Evolutionary conservation across 2,329 filamentous ascomycete species (phyloP).

Genomic region (Magnaporthales sp.): DNA sequence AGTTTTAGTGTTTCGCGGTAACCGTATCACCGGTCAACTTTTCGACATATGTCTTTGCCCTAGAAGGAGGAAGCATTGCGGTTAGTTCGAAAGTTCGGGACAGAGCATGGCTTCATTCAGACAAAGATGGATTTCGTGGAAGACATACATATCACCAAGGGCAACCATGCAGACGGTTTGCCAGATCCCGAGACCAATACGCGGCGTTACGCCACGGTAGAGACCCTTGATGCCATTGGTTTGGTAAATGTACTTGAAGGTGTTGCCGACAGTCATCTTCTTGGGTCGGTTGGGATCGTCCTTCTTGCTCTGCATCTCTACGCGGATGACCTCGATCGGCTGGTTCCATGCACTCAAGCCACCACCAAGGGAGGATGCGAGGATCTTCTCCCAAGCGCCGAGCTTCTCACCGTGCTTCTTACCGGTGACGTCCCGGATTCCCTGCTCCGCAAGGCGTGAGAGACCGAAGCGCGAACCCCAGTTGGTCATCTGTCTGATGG

Average conservation of each 20-base stretch:
- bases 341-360: slow-evolving; percentile 98
- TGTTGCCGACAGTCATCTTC: slow-evolving; percentile 95
- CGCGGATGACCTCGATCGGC: slow-evolving; percentile 98
- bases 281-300: slow-evolving; percentile 95
- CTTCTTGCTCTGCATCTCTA: slow-evolving; percentile 99
- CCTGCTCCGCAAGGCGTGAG: slow-evolving; percentile 80
- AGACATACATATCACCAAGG: slow-evolving; percentile 86
- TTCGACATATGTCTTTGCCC: slow-evolving; percentile 60
- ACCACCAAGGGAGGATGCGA: slow-evolving; percentile 80
- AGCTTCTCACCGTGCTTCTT: slow-evolving; percentile 79
- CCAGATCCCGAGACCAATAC: slow-evolving; percentile 94
- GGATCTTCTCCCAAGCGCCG: slow-evolving; percentile 73
- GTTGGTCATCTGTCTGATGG: slow-evolving; percentile 98
- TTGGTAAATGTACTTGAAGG: slow-evolving; percentile 78
- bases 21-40: slow-evolving; percentile 55
- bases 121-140: background rate
- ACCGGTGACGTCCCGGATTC: slow-evolving; percentile 68
- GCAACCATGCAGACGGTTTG: slow-evolving; percentile 99
- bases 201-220: slow-evolving; percentile 90
- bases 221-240: slow-evolving; percentile 84
- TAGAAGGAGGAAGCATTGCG: slow-evolving; percentile 19
- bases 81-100: slow-evolving; percentile 14
- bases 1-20: slow-evolving; percentile 55
- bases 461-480: slow-evolving; percentile 97
- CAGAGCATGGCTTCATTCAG: background rate